Base-by-base conservation (phyloP, 345 rosid species). In the Sisymbrium irio region DNA sequence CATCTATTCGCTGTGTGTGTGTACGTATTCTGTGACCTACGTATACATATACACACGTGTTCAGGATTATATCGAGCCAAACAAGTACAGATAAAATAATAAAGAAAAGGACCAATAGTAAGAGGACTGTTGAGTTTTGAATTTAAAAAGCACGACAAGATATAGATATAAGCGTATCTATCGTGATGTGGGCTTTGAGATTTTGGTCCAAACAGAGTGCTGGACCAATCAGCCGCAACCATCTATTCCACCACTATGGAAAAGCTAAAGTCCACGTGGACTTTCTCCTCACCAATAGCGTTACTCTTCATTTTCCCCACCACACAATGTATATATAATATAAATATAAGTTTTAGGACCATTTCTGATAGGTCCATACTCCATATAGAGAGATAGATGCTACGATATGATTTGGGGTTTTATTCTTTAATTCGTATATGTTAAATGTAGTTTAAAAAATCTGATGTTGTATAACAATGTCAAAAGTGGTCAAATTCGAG, bases 171-270 rank as follows among this genome's bases (percentile, higher is more conserved):
- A 49, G 68, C 73, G 67, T 68, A 69, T 69, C 70, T 44, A 62
- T 69, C 60, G 71, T 69, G 71, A 69, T 62, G 28, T 33, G 53
- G 14, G 14, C 12, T 40, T 74, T 51, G 50, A 76, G 71, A 76
- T 65, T 76, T 54, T 62, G 74, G 74, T 53, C 69, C 65, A 50
- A 69, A 53, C 58, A 67, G 39, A 76, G 35, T 13, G 75, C 53
- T 76, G 79, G 75, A 69, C 79, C 71, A 76, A 76, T 76, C 44
- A 55, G 36, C 10, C 12, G 6, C 35, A 18, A 62, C 65, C 79
- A 76, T 69, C 53, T 76, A 76, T 69, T 62, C 69, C 51, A 76
- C 71, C 74, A 76, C 79, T 69, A 54, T 12, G 12, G 0, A 59
- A 67, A 75, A 76, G 71, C 54, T 35, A 25, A 33, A 18, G 1